Percentiles rank a stretch among this genome's conserved stretches.
Conservation (phyloP, 2,329 filamentous ascomycete genomes). For the Dactylellina parvicollis region DNA sequence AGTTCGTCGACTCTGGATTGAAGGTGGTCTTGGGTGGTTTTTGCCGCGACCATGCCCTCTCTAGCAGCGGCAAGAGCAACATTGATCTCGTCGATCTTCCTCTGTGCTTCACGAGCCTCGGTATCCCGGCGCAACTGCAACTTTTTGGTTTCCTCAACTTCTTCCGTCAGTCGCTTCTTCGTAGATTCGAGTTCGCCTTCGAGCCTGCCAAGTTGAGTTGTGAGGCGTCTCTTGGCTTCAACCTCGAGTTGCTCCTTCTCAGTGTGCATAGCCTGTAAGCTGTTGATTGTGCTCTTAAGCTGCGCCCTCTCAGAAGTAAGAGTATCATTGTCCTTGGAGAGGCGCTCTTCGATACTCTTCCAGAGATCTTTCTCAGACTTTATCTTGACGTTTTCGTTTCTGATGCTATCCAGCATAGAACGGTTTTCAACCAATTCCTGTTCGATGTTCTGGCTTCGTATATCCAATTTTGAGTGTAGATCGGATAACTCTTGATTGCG, state of each 20-base stretch:
- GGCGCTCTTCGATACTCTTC: conserved; percentile 89
- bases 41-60: conserved; percentile 84
- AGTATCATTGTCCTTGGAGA: conserved; percentile 86
- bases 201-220: conserved; percentile 78
- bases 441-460: conserved; percentile 87
- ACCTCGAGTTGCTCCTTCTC: conserved; percentile 87
- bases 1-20: conserved; percentile 89
- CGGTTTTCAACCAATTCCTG: conserved; percentile 91
- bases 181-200: conserved; percentile 80
- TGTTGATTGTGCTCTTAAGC: conserved; percentile 82
- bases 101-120: conserved; percentile 86
- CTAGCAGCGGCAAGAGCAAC: conserved; percentile 80
- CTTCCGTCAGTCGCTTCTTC: conserved; percentile 84
- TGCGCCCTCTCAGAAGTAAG: conserved; percentile 84
- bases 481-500: conserved; percentile 80
- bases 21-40: conserved; percentile 88
- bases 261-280: conserved; percentile 88
- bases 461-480: conserved; percentile 85
- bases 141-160: conserved; percentile 85
- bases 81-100: conserved; percentile 90
- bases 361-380: conserved; percentile 94
- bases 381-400: conserved; percentile 88
- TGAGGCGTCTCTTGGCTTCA: conserved; percentile 81
- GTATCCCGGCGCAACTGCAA: conserved; percentile 85
- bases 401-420: conserved; percentile 82